Conservation (phyloP, 345 rosid genomes). For the Ricinus communis region DNA sequence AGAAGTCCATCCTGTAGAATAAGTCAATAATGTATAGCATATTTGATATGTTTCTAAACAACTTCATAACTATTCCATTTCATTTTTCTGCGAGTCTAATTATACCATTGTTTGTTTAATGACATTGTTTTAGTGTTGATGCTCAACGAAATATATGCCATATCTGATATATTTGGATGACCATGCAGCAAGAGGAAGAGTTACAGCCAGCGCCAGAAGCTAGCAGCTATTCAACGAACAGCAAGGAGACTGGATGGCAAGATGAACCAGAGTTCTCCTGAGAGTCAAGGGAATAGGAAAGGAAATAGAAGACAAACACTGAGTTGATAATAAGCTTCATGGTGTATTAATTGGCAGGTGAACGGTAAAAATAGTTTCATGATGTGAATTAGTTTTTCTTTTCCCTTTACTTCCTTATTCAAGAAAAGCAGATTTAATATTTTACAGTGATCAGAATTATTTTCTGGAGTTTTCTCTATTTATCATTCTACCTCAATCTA, state of each 20-base stretch:
- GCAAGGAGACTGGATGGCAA: constrained; percentile 64
- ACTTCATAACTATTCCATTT: neutral
- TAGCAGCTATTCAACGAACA: constrained; percentile 53
- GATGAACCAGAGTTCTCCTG: constrained; percentile 31
- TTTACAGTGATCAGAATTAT: neutral
- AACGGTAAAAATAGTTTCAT: neutral
- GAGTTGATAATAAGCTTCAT: constrained; percentile 1
- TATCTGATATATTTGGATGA: neutral
- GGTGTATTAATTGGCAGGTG: constrained; percentile 11
- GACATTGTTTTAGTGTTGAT: neutral
- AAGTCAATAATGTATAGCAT: neutral
- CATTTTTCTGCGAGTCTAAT: neutral
- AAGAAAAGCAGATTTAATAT: neutral
- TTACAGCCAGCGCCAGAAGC: constrained; percentile 47
- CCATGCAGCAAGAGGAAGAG: constrained; percentile 59
- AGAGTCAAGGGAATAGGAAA: constrained; percentile 40
- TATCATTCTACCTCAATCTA: neutral
- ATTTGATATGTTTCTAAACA: neutral
- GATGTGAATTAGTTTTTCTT: neutral
- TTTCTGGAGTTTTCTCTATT: neutral
- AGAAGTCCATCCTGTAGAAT: neutral
- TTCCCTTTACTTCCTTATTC: neutral
- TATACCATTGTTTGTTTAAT: neutral
- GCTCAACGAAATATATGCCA: neutral
- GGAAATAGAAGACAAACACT: constrained; percentile 40